Base-by-base conservation (phyloP, 2,329 filamentous ascomycete species). In the Bipolaris zeicola region DNA sequence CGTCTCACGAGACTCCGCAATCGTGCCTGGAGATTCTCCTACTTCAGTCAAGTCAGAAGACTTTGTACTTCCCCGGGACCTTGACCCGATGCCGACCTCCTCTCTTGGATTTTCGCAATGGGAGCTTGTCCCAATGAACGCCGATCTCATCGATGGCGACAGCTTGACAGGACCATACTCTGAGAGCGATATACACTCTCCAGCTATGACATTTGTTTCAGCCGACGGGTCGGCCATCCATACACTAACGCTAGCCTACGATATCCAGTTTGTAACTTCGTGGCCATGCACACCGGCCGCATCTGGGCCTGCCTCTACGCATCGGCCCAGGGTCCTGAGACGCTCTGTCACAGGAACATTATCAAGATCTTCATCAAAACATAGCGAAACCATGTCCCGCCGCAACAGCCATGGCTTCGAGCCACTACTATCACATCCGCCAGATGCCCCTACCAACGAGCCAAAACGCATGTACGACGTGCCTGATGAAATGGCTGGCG, bases 241-340 rank as follows among this genome's bases (percentile, higher is more conserved):
- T 44, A 67, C 61, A 2, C 52, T 76, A n/a, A 63, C 79, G 1
- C 70, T 86, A 24, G 74, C 70, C 14, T 78, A 83, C 66, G 82
- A 85, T 55, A 78, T 83, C 13, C 77, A 81, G 26, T 86, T 85
- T 64, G 72, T 87, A 41, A 78, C 82, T 0, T 82, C 83, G 1
- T 82, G 82, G 64, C 82, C 81, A 16, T 87, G 84, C 65, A 78
- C 75, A 6, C 75, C 79, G 10, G 81, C 82, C 13, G 57, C 66
- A 11, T 58, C 65, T 11, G 62, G 65, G 6, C 58, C 65, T 22
- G 62, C 60, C 3, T 28, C 28, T 26, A 49, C 52, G 18, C 65
- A 60, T 45, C 55, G 63, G 10, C 69, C 67, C 8, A 63, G 65
- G 20, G 58, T 71, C 13, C 50, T 68, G 2, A 69, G 68, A 41